These are phyloP conservation scores for Lodderomyces oxycetoniae DNA, from an alignment of 1,139 yeast genomes.

Conservation along the genomic window DNA sequence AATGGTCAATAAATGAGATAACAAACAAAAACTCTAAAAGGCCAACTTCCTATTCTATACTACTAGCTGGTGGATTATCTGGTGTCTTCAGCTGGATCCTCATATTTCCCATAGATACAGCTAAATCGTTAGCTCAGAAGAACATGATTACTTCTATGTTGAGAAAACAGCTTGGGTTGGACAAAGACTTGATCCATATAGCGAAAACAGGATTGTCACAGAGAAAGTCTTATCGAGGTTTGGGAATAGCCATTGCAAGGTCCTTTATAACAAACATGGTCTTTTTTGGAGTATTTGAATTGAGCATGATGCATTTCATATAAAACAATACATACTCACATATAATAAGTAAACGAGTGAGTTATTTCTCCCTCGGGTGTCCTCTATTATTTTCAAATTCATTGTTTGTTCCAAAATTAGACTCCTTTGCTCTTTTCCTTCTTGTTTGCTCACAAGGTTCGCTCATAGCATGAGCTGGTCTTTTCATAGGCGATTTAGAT, in stretches of 20 bases:
- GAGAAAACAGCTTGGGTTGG: conserved; percentile 42
- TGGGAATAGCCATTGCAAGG: conserved; percentile 68
- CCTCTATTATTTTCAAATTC: conserved; percentile 15
- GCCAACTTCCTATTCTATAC: conserved; percentile 33
- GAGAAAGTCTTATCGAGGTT: conserved; percentile 52
- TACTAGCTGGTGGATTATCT: conserved; percentile 72
- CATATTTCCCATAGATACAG: conserved; percentile 77
- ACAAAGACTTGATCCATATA: conserved; percentile 10
- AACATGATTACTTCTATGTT: conserved; percentile 68
- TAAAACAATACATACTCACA: conserved; percentile 5
- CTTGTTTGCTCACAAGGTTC: conserved; percentile 16
- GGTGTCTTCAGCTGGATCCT: conserved; percentile 71
- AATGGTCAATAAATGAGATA: conserved; percentile 39
- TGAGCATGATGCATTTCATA: conserved; percentile 47
- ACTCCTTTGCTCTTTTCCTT: conserved; percentile 15
- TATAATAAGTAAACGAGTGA: neutral
- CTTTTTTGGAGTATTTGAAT: conserved; percentile 70
- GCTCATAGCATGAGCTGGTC: conserved; percentile 28
- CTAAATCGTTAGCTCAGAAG: conserved; percentile 69
- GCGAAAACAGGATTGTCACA: neutral
- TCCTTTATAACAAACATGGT: conserved; percentile 71
- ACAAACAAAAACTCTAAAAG: conserved; percentile 27
- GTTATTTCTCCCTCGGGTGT: conserved; percentile 8
- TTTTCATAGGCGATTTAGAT: conserved; percentile 41
- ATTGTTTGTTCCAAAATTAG: conserved; percentile 6